Conservation (phyloP, 177 flowering plant genomes). For the Vitis hybrid region DNA sequence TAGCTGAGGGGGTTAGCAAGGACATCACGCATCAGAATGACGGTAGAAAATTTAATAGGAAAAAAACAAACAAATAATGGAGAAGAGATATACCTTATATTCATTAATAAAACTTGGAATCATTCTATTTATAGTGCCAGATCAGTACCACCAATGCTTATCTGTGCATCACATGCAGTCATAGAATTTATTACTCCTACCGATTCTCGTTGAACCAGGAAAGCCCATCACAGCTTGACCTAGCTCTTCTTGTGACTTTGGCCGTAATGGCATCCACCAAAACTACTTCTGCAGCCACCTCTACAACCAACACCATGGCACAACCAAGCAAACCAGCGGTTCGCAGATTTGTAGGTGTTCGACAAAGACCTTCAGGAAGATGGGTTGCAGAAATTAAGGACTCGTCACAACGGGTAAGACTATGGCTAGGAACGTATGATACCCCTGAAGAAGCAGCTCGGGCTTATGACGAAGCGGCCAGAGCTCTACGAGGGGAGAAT, state of each 20-base stretch:
- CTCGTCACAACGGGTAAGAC: constrained; percentile 44
- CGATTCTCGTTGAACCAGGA: neutral
- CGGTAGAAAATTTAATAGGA: constrained; percentile 3
- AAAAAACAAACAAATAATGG: constrained; percentile 21
- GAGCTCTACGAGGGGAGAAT: constrained; percentile 54
- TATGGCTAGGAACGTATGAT: constrained; percentile 59
- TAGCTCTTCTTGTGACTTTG: neutral
- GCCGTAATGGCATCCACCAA: constrained; percentile 23
- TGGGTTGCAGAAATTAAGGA: constrained; percentile 67
- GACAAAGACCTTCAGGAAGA: constrained; percentile 56
- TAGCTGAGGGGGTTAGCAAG: neutral
- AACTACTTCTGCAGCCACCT: constrained; percentile 6
- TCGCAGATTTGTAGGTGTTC: constrained; percentile 47
- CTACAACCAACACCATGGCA: constrained; percentile 5
- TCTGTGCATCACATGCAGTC: constrained; percentile 1
- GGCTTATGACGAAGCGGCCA: constrained; percentile 57
- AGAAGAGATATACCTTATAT: constrained; percentile 15
- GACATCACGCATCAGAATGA: neutral
- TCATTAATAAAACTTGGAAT: neutral
- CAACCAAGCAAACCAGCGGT: constrained; percentile 9
- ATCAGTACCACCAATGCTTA: constrained; percentile 1
- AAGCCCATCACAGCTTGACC: neutral
- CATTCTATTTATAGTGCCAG: neutral
- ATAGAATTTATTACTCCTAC: constrained; percentile 2
- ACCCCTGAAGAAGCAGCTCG: constrained; percentile 57